Evolutionary conservation across 1,284 basidiomycete genomes (phyloP), one percentile per base, ranked within the genome.

Genomic region (Melanopsichium pennsylvanicum): DNA sequence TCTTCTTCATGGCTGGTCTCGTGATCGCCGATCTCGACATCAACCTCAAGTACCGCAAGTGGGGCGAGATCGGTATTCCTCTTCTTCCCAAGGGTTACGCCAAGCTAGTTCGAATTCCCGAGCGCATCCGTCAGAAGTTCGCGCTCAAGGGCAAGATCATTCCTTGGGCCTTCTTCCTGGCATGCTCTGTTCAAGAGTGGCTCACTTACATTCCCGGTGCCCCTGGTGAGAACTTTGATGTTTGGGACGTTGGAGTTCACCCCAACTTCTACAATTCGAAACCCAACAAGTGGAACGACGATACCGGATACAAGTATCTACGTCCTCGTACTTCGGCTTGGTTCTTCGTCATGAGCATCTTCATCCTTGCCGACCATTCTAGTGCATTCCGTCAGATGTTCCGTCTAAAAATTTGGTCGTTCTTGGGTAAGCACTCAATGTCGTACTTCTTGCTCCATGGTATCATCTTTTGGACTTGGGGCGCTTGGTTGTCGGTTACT

Each of bases 381-480:
- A n/a, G 31, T 12, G 54, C 56, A 3, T 70, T 76, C 70, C 66
- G 70, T 19, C 58, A 55, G 29, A 32, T 76, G 35, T 76, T 74
- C 70, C 52, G 55, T 21, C 60, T 76, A 9, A 49, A 59, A 10
- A n/a, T 74, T 45, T 76, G 74, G 74, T 43, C 48, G 5, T 68
- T 64, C 60, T 39, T 76, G 39, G 74, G 74, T 34, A 61, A 64
- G 32, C 68, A 74, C 49, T 69, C 74, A 15, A 70, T 76, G 58
- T 60, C 70, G 23, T 57, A 63, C 56, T 76, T 70, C 56, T 46
- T 76, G 48, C 63, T 63, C 22, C 74, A 69, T 67, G 74, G 72
- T 34, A 61, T 76, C 51, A 61, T 74, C 48, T 73, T 76, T 47
- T 76, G 74, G 74, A 62, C 64, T 12, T 74, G 72, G 72, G 70